A percentile compares a stretch with the other conserved stretches of the same genome.
These are phyloP conservation scores for Sparassis latifolia DNA, from an alignment of 1,284 basidiomycete genomes.

Conservation along the genomic window DNA sequence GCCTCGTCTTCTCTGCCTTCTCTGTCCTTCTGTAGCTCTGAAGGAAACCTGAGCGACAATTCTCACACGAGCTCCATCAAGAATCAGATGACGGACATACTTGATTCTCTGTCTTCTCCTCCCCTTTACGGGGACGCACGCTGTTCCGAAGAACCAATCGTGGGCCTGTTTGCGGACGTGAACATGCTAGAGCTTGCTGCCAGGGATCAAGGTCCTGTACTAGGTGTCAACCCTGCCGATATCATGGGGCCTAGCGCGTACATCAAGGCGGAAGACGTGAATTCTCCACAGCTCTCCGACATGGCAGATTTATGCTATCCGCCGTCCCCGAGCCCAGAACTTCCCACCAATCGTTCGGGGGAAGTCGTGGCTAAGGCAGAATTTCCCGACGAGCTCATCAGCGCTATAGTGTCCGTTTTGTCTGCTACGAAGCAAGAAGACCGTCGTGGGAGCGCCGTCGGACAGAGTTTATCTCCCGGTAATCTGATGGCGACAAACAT, in stretches of 20 bases:
- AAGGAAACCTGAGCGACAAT: not conserved
- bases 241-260: constrained; percentile 25
- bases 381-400: constrained; percentile 19
- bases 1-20: constrained; percentile 7
- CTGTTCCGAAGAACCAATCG: constrained; percentile 10
- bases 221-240: constrained; percentile 42
- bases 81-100: not conserved
- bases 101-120: not conserved
- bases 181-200: constrained; percentile 33
- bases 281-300: not conserved
- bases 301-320: not conserved
- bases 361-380: not conserved
- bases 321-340: not conserved
- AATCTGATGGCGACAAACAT: not conserved
- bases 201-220: constrained; percentile 16
- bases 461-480: not conserved
- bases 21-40: constrained; percentile 8
- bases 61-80: not conserved
- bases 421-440: constrained; percentile 12
- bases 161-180: constrained; percentile 37
- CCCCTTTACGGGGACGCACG: not conserved
- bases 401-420: constrained; percentile 22
- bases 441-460: not conserved
- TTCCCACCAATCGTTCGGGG: not conserved
- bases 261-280: constrained; percentile 6